Conservation (phyloP, 345 rosid genomes). For the Pistacia integerrima region DNA sequence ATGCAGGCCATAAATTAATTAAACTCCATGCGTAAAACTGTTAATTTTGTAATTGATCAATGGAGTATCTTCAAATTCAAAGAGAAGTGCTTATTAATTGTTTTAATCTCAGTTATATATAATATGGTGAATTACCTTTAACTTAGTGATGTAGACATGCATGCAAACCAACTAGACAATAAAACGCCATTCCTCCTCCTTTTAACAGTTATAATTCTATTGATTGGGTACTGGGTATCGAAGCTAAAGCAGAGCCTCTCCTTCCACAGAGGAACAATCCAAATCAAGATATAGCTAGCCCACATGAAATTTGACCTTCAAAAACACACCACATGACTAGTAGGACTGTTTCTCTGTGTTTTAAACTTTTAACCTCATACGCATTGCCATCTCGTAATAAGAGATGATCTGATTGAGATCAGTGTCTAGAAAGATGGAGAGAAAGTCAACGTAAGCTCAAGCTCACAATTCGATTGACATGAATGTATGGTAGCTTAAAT, state of each 20-base stretch:
- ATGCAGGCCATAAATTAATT: no score
- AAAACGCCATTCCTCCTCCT: conserved; percentile 10
- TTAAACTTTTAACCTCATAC: not conserved
- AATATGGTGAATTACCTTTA: no score
- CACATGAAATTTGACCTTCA: conserved; percentile 23
- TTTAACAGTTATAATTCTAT: not conserved
- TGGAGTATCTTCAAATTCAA: no score
- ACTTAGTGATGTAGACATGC: conserved; percentile 21
- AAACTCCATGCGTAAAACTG: no score
- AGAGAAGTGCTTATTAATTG: no score
- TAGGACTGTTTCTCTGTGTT: not conserved
- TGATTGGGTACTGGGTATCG: conserved; percentile 15
- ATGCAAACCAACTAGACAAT: conserved; percentile 16
- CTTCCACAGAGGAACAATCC: conserved; percentile 25
- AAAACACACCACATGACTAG: conserved; percentile 22
- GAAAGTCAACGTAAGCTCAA: not conserved
- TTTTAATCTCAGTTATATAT: no score
- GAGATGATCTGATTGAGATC: no score
- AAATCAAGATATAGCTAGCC: conserved; percentile 20
- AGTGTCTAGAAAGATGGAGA: not conserved
- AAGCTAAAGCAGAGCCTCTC: conserved; percentile 4
- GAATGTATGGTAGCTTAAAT: not conserved
- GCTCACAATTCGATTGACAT: not conserved
- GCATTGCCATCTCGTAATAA: not conserved
- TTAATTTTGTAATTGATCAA: no score